phyloP scores from a whole-genome alignment of 2,329 filamentous ascomycete genomes.

The Cadophora sp. region DNA sequence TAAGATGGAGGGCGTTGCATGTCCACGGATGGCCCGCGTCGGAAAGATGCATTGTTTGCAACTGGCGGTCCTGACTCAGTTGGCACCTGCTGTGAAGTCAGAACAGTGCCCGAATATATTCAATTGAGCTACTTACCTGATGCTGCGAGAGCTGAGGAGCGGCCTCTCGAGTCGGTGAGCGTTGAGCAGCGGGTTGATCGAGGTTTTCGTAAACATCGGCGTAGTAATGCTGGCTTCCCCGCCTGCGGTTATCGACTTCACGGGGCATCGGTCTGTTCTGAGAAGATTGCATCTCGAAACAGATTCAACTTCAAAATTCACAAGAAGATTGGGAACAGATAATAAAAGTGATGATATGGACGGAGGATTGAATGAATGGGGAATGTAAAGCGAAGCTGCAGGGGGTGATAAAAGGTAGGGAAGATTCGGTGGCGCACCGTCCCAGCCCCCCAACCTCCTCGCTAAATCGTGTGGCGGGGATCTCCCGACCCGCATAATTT shows the following conservation, averaged over 20 bases:
- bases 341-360: background rate
- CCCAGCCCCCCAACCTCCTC: background rate
- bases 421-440: background rate
- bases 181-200: constrained; percentile 2
- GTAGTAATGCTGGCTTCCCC: constrained; percentile 22
- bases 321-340: background rate
- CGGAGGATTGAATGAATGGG: background rate
- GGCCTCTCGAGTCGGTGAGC: constrained; percentile 16
- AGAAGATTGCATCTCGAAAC: constrained; percentile 11
- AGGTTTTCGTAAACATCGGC: constrained; percentile 12
- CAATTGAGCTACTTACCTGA: constrained; percentile 7
- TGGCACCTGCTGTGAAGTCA: constrained; percentile 14
- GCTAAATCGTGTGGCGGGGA: constrained; percentile 8
- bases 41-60: constrained; percentile 12
- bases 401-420: constrained; percentile 10
- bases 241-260: constrained; percentile 15
- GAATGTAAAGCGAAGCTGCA: constrained; percentile 4
- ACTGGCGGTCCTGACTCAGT: constrained; percentile 16
- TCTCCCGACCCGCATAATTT: background rate
- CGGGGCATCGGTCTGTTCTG: constrained; percentile 7
- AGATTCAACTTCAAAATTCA: background rate
- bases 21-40: constrained; percentile 6
- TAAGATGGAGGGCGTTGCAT: constrained; percentile 21
- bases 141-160: constrained; percentile 9
- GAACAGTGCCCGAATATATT: background rate